These are phyloP conservation scores for Polyporus arcularius DNA, from an alignment of 768 basidiomycete species.

Conservation along the genomic window DNA sequence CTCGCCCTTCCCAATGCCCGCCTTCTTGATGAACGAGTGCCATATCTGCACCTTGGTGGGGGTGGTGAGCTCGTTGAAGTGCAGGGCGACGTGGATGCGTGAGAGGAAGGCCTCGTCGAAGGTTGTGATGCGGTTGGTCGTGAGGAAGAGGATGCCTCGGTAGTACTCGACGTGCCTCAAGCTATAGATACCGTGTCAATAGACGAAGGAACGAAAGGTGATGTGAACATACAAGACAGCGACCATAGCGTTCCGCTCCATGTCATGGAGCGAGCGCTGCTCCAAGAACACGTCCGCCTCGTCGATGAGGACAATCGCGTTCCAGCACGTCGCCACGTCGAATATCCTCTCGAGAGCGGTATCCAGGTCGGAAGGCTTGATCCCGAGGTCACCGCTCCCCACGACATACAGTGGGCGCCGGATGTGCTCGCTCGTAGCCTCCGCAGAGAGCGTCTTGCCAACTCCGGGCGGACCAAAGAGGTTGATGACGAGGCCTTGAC, in stretches of 20 bases:
- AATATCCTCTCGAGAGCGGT: constrained; percentile 29
- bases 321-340: constrained; percentile 35
- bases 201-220: background rate
- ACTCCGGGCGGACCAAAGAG: constrained; percentile 31
- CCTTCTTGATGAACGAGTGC: constrained; percentile 28
- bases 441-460: constrained; percentile 29
- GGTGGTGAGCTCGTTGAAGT: constrained; percentile 29
- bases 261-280: constrained; percentile 60
- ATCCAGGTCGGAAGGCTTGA: constrained; percentile 31
- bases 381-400: constrained; percentile 36
- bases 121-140: constrained; percentile 44
- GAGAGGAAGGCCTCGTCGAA: constrained; percentile 73
- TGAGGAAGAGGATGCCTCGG: constrained; percentile 40
- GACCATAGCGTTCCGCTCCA: constrained; percentile 69
- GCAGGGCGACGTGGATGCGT: constrained; percentile 55
- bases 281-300: constrained; percentile 72
- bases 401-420: constrained; percentile 28
- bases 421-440: constrained; percentile 27
- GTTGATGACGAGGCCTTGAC: constrained; percentile 35
- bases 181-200: background rate
- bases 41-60: constrained; percentile 26
- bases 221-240: constrained; percentile 43
- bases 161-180: constrained; percentile 28
- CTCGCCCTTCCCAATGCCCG: constrained; percentile 13
- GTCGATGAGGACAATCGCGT: constrained; percentile 35